Evolutionary conservation across 441 rosid species (phyloP).

Genomic region (Gossypium schwendimanii): DNA sequence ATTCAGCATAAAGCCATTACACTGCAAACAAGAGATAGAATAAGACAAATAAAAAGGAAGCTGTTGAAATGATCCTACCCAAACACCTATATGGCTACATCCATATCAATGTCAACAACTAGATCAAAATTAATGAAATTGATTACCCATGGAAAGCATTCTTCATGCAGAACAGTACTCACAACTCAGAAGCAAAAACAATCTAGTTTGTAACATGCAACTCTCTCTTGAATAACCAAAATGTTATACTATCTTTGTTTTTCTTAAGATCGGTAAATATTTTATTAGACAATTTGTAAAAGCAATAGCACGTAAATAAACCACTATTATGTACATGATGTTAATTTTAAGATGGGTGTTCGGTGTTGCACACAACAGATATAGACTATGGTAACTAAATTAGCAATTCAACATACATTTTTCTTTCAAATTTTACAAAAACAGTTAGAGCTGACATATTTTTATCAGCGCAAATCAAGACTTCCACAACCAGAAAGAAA

Average conservation of each 20-base stretch:
- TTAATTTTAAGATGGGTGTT: background rate
- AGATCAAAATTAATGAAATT: background rate
- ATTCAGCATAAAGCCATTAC: constrained; percentile 70
- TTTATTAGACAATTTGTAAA: background rate
- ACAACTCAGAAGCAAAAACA: background rate
- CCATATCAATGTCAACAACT: background rate
- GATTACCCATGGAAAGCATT: background rate
- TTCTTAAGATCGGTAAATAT: background rate
- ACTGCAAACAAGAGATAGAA: constrained; percentile 49
- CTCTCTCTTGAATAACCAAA: constrained; percentile 9
- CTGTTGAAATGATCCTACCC: background rate
- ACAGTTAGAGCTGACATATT: background rate
- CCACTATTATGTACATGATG: background rate
- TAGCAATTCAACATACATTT: background rate
- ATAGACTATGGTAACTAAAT: background rate
- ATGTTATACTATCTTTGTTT: background rate
- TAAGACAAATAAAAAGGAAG: constrained; percentile 14
- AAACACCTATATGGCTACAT: constrained; percentile 8
- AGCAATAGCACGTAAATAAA: background rate
- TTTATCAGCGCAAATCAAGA: background rate
- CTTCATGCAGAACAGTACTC: background rate
- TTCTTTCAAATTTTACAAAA: background rate
- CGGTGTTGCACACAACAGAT: background rate
- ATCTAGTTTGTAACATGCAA: background rate
- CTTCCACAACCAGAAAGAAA: constrained; percentile 9